Conservation (phyloP, 2,329 filamentous ascomycete species). For the Septoria linicola region DNA sequence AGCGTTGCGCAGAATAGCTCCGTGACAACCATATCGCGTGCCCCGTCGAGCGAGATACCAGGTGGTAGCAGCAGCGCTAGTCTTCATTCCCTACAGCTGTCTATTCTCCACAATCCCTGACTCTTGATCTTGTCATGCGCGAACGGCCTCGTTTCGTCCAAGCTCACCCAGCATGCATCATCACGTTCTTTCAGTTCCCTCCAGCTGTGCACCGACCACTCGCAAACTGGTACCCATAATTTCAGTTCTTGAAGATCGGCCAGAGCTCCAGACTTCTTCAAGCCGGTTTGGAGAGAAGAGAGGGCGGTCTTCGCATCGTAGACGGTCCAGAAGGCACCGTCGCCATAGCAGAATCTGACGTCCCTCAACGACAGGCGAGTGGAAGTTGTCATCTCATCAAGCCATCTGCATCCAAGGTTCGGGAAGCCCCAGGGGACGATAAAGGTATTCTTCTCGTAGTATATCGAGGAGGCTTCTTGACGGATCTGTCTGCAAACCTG, state of each 20-base stretch:
- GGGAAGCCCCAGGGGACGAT: constrained; percentile 22
- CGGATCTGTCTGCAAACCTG: constrained; percentile 20
- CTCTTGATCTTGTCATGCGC: constrained; percentile 10
- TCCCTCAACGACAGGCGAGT: constrained; percentile 18
- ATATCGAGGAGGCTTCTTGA: constrained; percentile 18
- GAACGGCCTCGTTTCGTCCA: constrained; percentile 15
- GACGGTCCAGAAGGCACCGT: constrained; percentile 23
- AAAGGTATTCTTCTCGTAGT: constrained; percentile 20
- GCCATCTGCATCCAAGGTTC: constrained; percentile 19
- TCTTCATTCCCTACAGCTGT: constrained; percentile 7
- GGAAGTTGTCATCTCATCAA: constrained; percentile 18
- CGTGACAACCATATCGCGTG: too few relatives aligned
- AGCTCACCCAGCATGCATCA: constrained; percentile 21
- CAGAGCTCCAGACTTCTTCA: constrained; percentile 14
- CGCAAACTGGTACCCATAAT: constrained; percentile 22
- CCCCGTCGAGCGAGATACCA: too few relatives aligned
- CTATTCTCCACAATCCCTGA: constrained; percentile 10
- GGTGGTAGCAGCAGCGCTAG: too few relatives aligned
- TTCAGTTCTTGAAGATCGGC: constrained; percentile 18
- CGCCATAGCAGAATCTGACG: constrained; percentile 24
- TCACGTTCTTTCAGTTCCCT: constrained; percentile 17
- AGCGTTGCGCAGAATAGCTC: too few relatives aligned
- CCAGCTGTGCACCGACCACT: constrained; percentile 23
- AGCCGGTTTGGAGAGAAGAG: constrained; percentile 1
- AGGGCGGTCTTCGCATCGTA: constrained; percentile 21